These are phyloP conservation scores for Skeletonema marinoi DNA, from an alignment of 108 stramenopile genomes.

Conservation along the genomic window DNA sequence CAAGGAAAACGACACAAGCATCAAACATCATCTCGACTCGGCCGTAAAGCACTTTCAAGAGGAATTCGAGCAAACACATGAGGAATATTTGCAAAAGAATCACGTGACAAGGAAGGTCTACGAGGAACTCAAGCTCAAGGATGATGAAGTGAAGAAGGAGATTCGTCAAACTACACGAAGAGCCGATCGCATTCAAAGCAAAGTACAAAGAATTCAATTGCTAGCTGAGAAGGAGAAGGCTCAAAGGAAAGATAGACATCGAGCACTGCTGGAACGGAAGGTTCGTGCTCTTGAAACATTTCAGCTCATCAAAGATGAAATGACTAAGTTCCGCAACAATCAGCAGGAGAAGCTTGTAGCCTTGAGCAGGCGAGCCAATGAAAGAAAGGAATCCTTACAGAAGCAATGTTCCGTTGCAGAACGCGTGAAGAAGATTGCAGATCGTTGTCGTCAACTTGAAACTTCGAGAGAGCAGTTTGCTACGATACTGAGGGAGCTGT, in stretches of 20 bases:
- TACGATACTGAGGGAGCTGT: conserved; percentile 22
- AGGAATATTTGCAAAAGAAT: conserved; percentile 32
- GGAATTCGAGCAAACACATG: conserved; percentile 29
- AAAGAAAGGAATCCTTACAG: conserved; percentile 29
- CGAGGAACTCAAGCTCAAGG: conserved; percentile 27
- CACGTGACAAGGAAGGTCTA: conserved; percentile 27
- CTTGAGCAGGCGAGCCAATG: conserved; percentile 38
- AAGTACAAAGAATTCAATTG: conserved; percentile 34
- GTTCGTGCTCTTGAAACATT: conserved; percentile 35
- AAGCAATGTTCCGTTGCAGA: conserved; percentile 35
- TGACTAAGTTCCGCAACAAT: conserved; percentile 37
- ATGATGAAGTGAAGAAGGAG: conserved; percentile 34
- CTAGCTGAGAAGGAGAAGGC: conserved; percentile 37
- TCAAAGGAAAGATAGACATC: conserved; percentile 28
- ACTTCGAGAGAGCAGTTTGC: conserved; percentile 42
- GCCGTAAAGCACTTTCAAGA: conserved; percentile 32
- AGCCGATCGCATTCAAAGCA: conserved; percentile 29
- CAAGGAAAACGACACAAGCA: conserved; percentile 20
- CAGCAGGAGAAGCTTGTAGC: conserved; percentile 28
- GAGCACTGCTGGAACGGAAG: conserved; percentile 31
- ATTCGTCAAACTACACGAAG: conserved; percentile 19
- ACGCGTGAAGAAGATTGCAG: conserved; percentile 37
- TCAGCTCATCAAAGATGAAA: conserved; percentile 36
- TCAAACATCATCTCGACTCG: conserved; percentile 22
- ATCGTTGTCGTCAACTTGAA: conserved; percentile 31